phyloP scores from a whole-genome alignment of 768 basidiomycete genomes.

The Galerina sulciceps region DNA sequence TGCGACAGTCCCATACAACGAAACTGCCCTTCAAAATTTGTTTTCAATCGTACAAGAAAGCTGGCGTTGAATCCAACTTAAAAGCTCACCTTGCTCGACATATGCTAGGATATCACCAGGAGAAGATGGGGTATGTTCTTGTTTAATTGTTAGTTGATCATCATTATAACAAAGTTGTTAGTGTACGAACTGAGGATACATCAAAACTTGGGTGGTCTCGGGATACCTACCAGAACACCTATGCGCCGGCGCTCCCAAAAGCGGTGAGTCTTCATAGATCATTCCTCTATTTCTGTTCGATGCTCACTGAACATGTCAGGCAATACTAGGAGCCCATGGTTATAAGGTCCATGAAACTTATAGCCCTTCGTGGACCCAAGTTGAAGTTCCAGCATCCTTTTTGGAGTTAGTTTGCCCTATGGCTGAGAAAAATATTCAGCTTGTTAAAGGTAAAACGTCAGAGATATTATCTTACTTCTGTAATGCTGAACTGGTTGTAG shows the following conservation, averaged over 20 bases:
- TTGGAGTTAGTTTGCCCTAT: background rate
- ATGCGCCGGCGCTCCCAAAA: conserved; percentile 28
- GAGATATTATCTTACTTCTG: background rate
- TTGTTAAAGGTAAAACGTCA: no score
- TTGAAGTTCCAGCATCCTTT: background rate
- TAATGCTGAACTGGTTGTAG: conserved; percentile 1
- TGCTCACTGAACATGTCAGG: background rate
- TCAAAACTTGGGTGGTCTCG: conserved; percentile 22
- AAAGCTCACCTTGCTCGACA: background rate
- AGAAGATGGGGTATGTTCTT: background rate
- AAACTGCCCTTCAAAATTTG: background rate
- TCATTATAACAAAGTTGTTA: no score
- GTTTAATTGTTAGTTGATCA: no score
- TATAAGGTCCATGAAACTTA: conserved; percentile 7
- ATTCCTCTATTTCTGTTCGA: background rate
- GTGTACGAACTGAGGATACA: no score
- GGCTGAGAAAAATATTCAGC: background rate
- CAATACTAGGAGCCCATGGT: conserved; percentile 11
- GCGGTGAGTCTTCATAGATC: conserved; percentile 9
- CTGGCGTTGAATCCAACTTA: background rate
- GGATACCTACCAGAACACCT: conserved; percentile 24
- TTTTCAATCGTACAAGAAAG: background rate
- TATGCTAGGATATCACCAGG: background rate
- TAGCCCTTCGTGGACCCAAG: background rate
- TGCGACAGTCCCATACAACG: background rate